A percentile compares a stretch with the other conserved stretches of the same genome.
Evolutionary conservation across 2,329 filamentous ascomycete species (phyloP).

Genomic region (Cryphonectria carpinicola): DNA sequence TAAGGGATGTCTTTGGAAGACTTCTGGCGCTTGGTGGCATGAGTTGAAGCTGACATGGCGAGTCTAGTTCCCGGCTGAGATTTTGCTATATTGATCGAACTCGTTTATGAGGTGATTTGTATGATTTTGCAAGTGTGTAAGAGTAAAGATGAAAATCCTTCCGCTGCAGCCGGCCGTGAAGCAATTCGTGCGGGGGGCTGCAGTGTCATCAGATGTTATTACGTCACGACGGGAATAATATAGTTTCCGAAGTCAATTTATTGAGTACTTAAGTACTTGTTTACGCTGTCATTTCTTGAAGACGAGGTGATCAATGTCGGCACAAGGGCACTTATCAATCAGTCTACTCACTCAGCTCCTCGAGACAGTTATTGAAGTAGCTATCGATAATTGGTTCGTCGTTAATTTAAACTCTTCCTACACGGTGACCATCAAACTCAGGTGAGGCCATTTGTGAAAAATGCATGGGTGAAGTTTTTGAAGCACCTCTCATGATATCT

Average conservation of each 20-base stretch:
- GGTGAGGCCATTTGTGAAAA: neutral
- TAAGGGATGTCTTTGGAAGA: constrained; percentile 55
- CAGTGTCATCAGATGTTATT: neutral
- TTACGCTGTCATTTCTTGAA: neutral
- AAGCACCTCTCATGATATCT: neutral
- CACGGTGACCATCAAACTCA: neutral
- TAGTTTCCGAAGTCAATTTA: neutral
- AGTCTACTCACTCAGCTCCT: neutral
- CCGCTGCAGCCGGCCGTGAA: neutral
- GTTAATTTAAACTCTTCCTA: neutral
- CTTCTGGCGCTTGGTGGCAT: constrained; percentile 42
- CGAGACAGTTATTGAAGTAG: too few relatives aligned
- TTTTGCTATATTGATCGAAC: neutral
- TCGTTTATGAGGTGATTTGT: neutral
- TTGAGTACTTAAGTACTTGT: neutral
- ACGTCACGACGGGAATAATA: neutral
- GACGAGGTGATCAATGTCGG: neutral
- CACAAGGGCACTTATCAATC: neutral
- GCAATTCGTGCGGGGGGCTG: neutral
- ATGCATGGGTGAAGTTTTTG: neutral
- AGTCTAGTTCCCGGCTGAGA: neutral
- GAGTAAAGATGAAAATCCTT: neutral
- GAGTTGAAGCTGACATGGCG: constrained; percentile 22
- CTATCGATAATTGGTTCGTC: neutral
- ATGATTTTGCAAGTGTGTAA: neutral